Evolutionary conservation across 805 yeast species (phyloP), one percentile per base, ranked within the genome.

Genomic region (Pichia nakasei): DNA sequence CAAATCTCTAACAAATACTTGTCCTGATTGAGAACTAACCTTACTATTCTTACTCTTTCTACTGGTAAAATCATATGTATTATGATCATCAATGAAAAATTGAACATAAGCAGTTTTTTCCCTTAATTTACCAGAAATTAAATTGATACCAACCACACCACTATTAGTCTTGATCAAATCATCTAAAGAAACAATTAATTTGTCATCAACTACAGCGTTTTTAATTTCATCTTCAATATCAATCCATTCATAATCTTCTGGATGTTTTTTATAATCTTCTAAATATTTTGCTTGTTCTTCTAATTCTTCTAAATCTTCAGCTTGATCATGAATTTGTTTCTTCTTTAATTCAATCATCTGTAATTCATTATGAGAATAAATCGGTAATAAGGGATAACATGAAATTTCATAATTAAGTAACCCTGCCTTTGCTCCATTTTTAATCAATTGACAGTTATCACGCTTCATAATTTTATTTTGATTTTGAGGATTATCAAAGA

Each of bases 1-100:
- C 53, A 85, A 69, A 58, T 85, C 93, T 60, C 94, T 75, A 40
- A 85, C 68, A 51, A 83, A 83, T 0, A 75, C 75, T 47, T 72
- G 76, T 19, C 80, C 82, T 21, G 63, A 58, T n/a, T 76, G 75
- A 21, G 69, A 55, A 13, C 56, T 50, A 26, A 83, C 58, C 12
- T 49, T 57, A 41, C 72, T 70, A 27, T 75, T 75, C 26, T 63
- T 69, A 2, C 78, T 58, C 53, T 67, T 73, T 11, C 74, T 59
- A 1, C 84, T 65, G 8, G 69, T 68, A 45, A 75, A 77, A 3
- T 77, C 69, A 2, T 93, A 87, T 41, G 68, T 72, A 1, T 71
- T 68, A 34, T 69, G 66, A 53, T 84, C 89, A 60, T 85, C 94
- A 48, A 82, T 69, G 42, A 80, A 65, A 15, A 76, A 64, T 50